Evolutionary conservation across 129 eudicot species (phyloP), one percentile per base, ranked within the genome.

Genomic region (Arctium lappa): DNA sequence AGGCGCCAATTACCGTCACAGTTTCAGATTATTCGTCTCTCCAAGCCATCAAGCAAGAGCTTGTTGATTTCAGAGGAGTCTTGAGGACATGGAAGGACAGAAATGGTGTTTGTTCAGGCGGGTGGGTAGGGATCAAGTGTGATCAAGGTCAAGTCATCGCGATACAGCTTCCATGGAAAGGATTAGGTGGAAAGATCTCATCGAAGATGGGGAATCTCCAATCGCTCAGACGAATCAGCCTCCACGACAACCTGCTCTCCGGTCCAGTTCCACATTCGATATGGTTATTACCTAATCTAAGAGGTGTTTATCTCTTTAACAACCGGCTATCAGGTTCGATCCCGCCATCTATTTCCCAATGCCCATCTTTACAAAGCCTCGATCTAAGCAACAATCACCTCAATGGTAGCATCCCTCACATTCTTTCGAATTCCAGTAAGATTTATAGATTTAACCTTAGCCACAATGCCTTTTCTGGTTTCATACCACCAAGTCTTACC

Each of bases 81-180:
- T 72, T 96, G 73, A 66, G 83, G 11, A 91, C 92, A 84, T 96
- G 99, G 99, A 93, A 93, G 69, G 88, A 79, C 73, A 88, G 82
- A 48, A 79, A 77, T 2, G 95, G 87, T 40, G 97, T 91, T 65
- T 96, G 99, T 31, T 88, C 93, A 10, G 98, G 98, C 40, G 86
- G 88, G 0, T 96, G 99, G 99, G 74, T 76, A 0, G 99, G 98
- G 22, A 89, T 96, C 87, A 96, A 89, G 89, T 96, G 99, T 82
- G 92, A 86, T 27, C 80, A 88, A 34, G 98, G 95, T 0, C 88
- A 87, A 63, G 93, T 96, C 48, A 87, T 91, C 27, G 89, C 92
- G 4, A 79, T 96, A 9, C 97, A 96, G 87, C 94, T 96, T 75
- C 99, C 99, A 13, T 93, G 89, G 89, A 96, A 88, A 70, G 95